Evolutionary conservation across 768 basidiomycete genomes (phyloP), one percentile per base, ranked within the genome.

Genomic region (Leccinum obscurum): DNA sequence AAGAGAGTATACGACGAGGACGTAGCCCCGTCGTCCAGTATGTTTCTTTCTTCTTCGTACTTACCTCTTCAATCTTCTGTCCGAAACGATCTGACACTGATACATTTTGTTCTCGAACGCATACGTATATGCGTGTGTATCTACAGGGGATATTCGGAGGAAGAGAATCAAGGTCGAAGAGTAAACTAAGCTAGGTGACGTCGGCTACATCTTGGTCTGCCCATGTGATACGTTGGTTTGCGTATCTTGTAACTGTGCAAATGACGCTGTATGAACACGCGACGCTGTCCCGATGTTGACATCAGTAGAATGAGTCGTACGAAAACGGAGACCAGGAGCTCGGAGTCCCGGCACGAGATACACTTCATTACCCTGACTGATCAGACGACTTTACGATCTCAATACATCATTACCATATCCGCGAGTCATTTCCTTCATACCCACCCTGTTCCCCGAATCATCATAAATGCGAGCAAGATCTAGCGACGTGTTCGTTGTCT

Each of bases 161-260:
- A 70, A 65, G 50, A 65, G 44, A 11, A 54, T 69, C 50, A 70
- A 69, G 55, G 41, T 61, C 17, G 63, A 70, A 30, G 57, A 69
- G 26, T 44, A 39, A 39, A 39, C 6, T 39, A 17, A 39, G 54
- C 26, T 28, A 28, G 28, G 28, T 28, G 28, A 28, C 15, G 39
- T 17, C 3, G 17, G 39, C 39, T n/a, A 41, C 17, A 8, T 41
- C 39, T 41, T n/a, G 39, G 39, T 41, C 17, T 41, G 17, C 13
- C 5, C 14, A 13, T 14, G 35, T 39, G 37, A 17, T 39, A 17
- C 15, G 37, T 37, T 37, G 15, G 37, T 37, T 37, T 37, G 37
- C 15, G 37, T 39, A 39, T 39, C 7, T 39, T 17, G 37, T 39
- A 15, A 39, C 37, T 39, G 14, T 14, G 15, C 37, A 39, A 17